phyloP scores from a whole-genome alignment of 2,329 filamentous ascomycete species.

The Hymenoscyphus fraxineus region DNA sequence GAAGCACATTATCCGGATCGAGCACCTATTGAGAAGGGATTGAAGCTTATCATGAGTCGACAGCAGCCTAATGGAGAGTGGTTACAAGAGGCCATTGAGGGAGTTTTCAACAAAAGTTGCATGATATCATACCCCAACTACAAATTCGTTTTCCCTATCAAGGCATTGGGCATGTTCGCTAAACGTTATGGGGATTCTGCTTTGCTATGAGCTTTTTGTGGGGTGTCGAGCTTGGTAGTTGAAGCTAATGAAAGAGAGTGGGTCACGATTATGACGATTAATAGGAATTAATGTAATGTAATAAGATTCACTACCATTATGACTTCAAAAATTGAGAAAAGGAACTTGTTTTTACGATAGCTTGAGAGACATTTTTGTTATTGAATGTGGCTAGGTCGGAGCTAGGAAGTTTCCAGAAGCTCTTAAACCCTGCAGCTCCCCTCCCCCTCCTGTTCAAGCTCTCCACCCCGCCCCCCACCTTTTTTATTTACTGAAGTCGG shows the following conservation, averaged over 20 bases:
- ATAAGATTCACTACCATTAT: not conserved
- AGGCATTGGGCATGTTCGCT: conserved; percentile 78
- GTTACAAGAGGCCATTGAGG: conserved; percentile 92
- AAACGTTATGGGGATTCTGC: conserved; percentile 30
- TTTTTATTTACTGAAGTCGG: not conserved
- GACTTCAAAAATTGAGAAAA: no score
- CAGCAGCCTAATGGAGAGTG: conserved; percentile 91
- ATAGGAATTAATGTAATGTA: not conserved
- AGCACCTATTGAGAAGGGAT: conserved; percentile 66
- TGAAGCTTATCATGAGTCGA: conserved; percentile 77
- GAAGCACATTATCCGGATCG: conserved; percentile 77
- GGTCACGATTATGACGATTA: not conserved
- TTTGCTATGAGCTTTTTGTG: conserved; percentile 16
- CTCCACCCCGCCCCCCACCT: not conserved
- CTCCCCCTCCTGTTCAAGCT: not conserved
- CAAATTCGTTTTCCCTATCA: conserved; percentile 93
- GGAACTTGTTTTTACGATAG: no score
- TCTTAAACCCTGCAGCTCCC: not conserved
- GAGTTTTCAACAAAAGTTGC: conserved; percentile 98
- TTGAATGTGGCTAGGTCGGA: no score
- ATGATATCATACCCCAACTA: conserved; percentile 99
- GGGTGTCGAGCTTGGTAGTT: not conserved
- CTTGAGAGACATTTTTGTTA: no score
- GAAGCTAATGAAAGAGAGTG: no score
- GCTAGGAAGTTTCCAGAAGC: not conserved